Conservation (phyloP, 345 rosid genomes). For the Hibiscus tridactylites region DNA sequence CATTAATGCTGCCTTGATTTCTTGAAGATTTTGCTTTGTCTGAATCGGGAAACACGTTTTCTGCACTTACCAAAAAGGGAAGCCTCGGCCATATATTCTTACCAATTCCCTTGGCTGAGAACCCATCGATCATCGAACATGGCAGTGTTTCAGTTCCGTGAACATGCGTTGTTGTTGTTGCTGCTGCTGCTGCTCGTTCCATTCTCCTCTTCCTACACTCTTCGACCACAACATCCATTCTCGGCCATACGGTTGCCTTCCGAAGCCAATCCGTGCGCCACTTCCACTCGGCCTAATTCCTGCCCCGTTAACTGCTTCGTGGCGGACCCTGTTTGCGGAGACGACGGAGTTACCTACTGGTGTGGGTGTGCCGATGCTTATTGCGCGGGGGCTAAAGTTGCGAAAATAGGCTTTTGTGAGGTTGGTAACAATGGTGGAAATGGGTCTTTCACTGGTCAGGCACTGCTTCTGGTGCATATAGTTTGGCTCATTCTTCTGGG, state of each 20-base stretch:
- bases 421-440: slow-evolving; percentile 51
- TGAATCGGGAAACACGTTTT: neutral
- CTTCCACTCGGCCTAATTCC: slow-evolving; percentile 5
- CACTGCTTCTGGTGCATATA: slow-evolving; percentile 78
- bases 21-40: neutral
- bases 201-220: neutral
- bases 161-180: neutral
- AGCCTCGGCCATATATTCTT: neutral
- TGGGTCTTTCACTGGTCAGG: slow-evolving; percentile 71
- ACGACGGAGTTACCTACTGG: slow-evolving; percentile 84
- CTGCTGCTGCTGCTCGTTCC: neutral
- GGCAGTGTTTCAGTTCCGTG: neutral
- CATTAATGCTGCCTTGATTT: neutral
- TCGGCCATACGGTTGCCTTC: slow-evolving; percentile 27
- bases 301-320: slow-evolving; percentile 88
- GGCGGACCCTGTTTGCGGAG: slow-evolving; percentile 90
- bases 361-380: slow-evolving; percentile 86
- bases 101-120: neutral
- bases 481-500: slow-evolving; percentile 87
- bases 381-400: slow-evolving; percentile 59
- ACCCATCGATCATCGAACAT: neutral
- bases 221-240: neutral
- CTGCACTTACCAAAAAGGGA: neutral
- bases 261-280: slow-evolving; percentile 17
- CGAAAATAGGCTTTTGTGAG: slow-evolving; percentile 68